phyloP scores from a whole-genome alignment of 352 stramenopile species.

The Pythium graminicola region DNA sequence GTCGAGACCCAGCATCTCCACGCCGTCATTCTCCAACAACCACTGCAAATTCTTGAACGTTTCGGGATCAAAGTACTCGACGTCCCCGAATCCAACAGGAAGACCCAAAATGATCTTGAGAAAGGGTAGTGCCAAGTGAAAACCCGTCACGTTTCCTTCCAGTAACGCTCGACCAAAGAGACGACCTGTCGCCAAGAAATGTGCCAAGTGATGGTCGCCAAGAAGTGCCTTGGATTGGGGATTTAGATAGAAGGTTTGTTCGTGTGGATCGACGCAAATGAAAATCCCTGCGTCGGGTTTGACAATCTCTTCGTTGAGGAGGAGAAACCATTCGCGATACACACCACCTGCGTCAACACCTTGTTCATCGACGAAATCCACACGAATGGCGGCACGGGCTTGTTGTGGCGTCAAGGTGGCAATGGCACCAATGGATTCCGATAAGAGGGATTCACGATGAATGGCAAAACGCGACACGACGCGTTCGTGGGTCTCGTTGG shows the following conservation, averaged over 20 bases:
- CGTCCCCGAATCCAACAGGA: constrained; percentile 85
- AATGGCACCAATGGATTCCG: constrained; percentile 27
- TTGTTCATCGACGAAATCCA: constrained; percentile 50
- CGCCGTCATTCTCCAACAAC: constrained; percentile 21
- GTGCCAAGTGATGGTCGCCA: no score
- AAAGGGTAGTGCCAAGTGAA: constrained; percentile 87
- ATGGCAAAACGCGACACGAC: constrained; percentile 22
- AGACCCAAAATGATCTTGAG: constrained; percentile 93
- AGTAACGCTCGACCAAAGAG: constrained; percentile 27
- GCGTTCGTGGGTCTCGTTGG: constrained; percentile 1
- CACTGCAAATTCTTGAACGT: constrained; percentile 27
- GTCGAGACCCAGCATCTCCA: constrained; percentile 33
- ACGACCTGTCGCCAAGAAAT: no score
- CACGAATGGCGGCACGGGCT: constrained; percentile 29
- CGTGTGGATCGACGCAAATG: constrained; percentile 22
- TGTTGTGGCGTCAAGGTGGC: constrained; percentile 8
- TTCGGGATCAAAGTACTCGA: constrained; percentile 52
- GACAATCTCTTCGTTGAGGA: constrained; percentile 31
- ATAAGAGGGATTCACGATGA: constrained; percentile 17
- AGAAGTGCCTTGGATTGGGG: no score
- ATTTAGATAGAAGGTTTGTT: constrained; percentile 33
- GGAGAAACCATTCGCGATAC: constrained; percentile 59
- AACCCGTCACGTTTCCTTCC: constrained; percentile 80
- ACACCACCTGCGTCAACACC: constrained; percentile 60
- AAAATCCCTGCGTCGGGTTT: constrained; percentile 23